A percentile compares a stretch with the other conserved stretches of the same genome.
Evolutionary conservation across 805 yeast genomes (phyloP).

Genomic region (Diddensiella caesifluorescens): DNA sequence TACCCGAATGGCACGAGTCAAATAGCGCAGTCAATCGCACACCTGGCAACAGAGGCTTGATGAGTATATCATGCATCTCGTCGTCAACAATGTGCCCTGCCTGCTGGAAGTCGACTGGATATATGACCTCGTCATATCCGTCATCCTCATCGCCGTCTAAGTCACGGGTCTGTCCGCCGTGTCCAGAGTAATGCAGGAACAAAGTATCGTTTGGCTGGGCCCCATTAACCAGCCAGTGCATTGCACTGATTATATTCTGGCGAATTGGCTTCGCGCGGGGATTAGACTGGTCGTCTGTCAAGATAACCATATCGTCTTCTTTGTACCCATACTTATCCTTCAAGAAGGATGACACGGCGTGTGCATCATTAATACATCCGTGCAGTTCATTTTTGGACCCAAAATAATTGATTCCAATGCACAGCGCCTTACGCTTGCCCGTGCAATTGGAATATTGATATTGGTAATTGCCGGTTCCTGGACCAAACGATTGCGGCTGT

Average conservation of each 20-base stretch:
- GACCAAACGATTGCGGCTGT: constrained; percentile 31
- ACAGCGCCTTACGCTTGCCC: constrained; percentile 67
- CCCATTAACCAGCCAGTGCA: constrained; percentile 72
- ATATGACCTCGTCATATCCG: constrained; percentile 66
- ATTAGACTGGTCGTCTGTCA: constrained; percentile 39
- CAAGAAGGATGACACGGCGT: constrained; percentile 40
- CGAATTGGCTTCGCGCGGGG: constrained; percentile 51
- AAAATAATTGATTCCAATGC: constrained; percentile 74
- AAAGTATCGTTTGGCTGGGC: constrained; percentile 74
- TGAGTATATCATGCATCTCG: constrained; percentile 65
- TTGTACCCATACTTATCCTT: constrained; percentile 36
- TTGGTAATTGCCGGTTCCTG: constrained; percentile 30
- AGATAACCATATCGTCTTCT: constrained; percentile 36
- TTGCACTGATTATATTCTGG: constrained; percentile 67
- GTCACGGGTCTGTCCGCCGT: constrained; percentile 73
- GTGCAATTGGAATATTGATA: constrained; percentile 64
- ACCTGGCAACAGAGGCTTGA: constrained; percentile 63
- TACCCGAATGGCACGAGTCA: constrained; percentile 85
- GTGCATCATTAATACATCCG: constrained; percentile 78
- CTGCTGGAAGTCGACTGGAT: constrained; percentile 65
- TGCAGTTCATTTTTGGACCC: constrained; percentile 56
- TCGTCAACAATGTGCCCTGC: constrained; percentile 72
- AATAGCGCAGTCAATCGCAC: constrained; percentile 73
- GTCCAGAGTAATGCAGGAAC: constrained; percentile 82
- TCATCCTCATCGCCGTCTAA: constrained; percentile 69